phyloP scores from a whole-genome alignment of 192 early-diverging fungal genomes.

The Globomyces pollinis-pini region DNA sequence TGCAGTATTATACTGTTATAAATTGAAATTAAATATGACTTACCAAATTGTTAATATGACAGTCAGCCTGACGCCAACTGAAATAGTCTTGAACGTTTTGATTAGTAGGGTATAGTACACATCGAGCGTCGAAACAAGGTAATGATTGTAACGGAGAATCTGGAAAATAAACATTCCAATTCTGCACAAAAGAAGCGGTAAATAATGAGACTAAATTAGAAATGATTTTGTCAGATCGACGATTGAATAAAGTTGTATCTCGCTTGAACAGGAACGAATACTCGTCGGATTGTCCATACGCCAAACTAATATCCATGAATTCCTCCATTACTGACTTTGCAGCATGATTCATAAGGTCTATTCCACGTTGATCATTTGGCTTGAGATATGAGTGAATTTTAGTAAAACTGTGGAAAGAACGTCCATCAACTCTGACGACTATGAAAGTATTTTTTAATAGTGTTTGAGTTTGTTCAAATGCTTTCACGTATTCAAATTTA shows the following conservation, averaged over 20 bases:
- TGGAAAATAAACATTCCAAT: conserved; percentile 71
- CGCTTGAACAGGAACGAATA: conserved; percentile 74
- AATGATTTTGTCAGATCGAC: conserved; percentile 72
- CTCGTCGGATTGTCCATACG: conserved; percentile 93
- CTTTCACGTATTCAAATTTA: conserved; percentile 82
- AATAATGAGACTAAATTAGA: conserved; percentile 79
- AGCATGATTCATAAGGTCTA: conserved; percentile 14
- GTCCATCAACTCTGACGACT: conserved; percentile 80
- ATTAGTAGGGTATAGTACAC: conserved; percentile 78
- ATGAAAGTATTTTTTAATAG: conserved; percentile 82
- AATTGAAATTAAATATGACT: conserved; percentile 1
- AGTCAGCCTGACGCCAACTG: conserved; percentile 90
- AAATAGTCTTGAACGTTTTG: conserved; percentile 86
- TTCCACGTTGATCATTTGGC: conserved; percentile 75
- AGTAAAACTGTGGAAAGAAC: conserved; percentile 86
- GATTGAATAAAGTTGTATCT: conserved; percentile 56
- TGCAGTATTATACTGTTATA: conserved; percentile 93
- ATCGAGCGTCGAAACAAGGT: conserved; percentile 87
- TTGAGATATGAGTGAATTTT: conserved; percentile 56
- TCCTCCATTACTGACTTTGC: conserved; percentile 60
- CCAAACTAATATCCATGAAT: conserved; percentile 68
- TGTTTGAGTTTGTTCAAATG: conserved; percentile 72
- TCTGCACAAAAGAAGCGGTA: conserved; percentile 74
- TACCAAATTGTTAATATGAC: conserved; percentile 92
- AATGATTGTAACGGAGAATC: conserved; percentile 59